These are phyloP conservation scores for Hyaloperonospora brassicae DNA, from an alignment of 352 stramenopile species.

Conservation along the genomic window DNA sequence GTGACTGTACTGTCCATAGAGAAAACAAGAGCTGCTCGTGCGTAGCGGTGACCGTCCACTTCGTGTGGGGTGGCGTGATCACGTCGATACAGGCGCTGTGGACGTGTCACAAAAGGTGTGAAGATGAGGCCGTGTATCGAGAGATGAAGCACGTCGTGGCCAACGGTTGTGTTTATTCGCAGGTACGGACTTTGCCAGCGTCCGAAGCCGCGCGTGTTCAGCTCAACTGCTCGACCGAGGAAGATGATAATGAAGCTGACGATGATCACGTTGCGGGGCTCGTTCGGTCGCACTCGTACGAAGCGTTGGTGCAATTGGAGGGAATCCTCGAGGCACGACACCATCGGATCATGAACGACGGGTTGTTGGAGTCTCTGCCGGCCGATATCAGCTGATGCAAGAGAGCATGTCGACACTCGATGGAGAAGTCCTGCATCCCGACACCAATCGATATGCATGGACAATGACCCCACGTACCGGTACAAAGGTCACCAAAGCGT, in stretches of 20 bases:
- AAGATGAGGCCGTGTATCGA: neutral
- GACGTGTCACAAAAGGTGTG: constrained; percentile 8
- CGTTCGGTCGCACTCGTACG: constrained; percentile 56
- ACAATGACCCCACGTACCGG: no score
- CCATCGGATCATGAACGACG: constrained; percentile 56
- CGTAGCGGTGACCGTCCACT: constrained; percentile 6
- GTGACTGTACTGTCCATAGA: constrained; percentile 13
- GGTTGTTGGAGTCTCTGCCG: constrained; percentile 11
- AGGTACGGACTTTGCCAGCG: neutral
- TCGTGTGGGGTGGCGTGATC: constrained; percentile 4
- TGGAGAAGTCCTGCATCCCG: no score
- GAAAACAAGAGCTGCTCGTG: constrained; percentile 36
- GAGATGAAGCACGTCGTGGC: neutral
- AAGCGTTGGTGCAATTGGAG: constrained; percentile 65
- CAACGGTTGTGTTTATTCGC: constrained; percentile 2
- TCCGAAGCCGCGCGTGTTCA: constrained; percentile 7
- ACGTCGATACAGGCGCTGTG: neutral
- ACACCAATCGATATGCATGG: no score
- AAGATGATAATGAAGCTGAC: constrained; percentile 2
- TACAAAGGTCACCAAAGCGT: no score
- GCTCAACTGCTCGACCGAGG: constrained; percentile 4
- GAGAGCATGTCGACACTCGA: neutral
- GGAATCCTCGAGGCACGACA: constrained; percentile 65
- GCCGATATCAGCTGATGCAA: constrained; percentile 1
- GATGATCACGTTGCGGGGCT: constrained; percentile 12